Evolutionary conservation across 352 stramenopile genomes (phyloP).

Genomic region (Globisporangium irregulare): DNA sequence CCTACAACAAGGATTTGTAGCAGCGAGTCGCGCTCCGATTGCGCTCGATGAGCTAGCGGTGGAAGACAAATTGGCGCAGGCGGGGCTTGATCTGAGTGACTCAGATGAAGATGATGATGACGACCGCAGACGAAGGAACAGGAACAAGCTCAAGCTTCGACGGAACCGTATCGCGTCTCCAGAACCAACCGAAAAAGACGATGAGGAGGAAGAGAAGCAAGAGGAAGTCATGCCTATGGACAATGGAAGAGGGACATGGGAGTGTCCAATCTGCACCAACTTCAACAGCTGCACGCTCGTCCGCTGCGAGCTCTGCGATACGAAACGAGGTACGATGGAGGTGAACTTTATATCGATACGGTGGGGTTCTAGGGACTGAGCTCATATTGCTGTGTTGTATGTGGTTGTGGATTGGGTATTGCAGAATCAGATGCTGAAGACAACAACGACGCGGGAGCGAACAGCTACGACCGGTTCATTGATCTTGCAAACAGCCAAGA

Average conservation of each 20-base stretch:
- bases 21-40: slow-evolving; percentile 12
- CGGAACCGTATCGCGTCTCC: slow-evolving; percentile 8
- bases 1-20: slow-evolving; percentile 16
- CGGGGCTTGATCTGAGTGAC: slow-evolving; percentile 50
- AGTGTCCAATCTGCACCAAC: slow-evolving; percentile 58
- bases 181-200: slow-evolving; percentile 13
- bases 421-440: slow-evolving; percentile 8
- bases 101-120: slow-evolving; percentile 36
- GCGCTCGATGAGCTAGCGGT: slow-evolving; percentile 22
- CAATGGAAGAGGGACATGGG: slow-evolving; percentile 8
- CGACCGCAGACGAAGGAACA: slow-evolving; percentile 9
- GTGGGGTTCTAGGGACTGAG: no score
- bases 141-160: slow-evolving; percentile 13
- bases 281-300: slow-evolving; percentile 33
- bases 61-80: slow-evolving; percentile 42
- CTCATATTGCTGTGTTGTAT: neutral
- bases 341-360: neutral
- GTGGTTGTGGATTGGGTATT: neutral
- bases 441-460: neutral
- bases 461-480: slow-evolving; percentile 29
- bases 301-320: slow-evolving; percentile 57
- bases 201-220: neutral
- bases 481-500: slow-evolving; percentile 37
- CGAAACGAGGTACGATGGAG: slow-evolving; percentile 17
- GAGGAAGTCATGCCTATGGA: slow-evolving; percentile 4